These are phyloP conservation scores for Leccinum rimulosum DNA, from an alignment of 768 basidiomycete species.

Conservation along the genomic window DNA sequence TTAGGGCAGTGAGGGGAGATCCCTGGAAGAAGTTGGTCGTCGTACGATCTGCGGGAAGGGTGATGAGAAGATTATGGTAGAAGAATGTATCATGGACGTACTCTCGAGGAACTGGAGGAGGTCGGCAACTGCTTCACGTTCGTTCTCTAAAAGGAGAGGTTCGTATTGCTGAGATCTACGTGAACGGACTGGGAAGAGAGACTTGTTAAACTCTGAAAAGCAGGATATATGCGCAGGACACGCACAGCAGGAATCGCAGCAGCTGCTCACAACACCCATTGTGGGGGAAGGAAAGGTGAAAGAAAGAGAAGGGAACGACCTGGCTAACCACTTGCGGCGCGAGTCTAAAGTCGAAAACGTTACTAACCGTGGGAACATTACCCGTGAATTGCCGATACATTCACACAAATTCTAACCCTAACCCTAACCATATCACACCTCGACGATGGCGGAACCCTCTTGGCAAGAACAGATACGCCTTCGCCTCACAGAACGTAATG, in stretches of 20 bases:
- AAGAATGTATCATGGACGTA: conserved; percentile 38
- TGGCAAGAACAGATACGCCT: conserved; percentile 84
- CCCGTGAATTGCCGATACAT: conserved; percentile 20
- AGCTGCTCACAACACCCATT: conserved; percentile 79
- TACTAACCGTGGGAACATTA: conserved; percentile 23
- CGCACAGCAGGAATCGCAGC: conserved; percentile 83
- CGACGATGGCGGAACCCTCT: conserved; percentile 73
- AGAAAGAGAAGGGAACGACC: not conserved
- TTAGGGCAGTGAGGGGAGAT: conserved; percentile 86
- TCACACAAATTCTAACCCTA: conserved; percentile 21
- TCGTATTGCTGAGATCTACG: conserved; percentile 86
- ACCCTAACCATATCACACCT: conserved; percentile 14
- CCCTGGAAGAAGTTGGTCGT: conserved; percentile 99
- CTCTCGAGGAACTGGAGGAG: conserved; percentile 97
- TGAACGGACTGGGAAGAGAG: conserved; percentile 59
- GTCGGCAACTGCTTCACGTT: conserved; percentile 97
- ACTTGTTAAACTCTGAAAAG: conserved; percentile 14
- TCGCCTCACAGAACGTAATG: conserved; percentile 81
- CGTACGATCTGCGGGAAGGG: conserved; percentile 62
- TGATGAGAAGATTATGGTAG: not conserved
- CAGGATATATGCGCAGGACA: conserved; percentile 16
- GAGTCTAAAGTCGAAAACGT: conserved; percentile 15
- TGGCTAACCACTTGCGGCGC: conserved; percentile 10
- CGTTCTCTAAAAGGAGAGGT: conserved; percentile 84
- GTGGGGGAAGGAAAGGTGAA: not conserved